A percentile compares a stretch with the other conserved stretches of the same genome.
Evolutionary conservation across 2,329 filamentous ascomycete genomes (phyloP).

Genomic region (Aspergillus glaucus): DNA sequence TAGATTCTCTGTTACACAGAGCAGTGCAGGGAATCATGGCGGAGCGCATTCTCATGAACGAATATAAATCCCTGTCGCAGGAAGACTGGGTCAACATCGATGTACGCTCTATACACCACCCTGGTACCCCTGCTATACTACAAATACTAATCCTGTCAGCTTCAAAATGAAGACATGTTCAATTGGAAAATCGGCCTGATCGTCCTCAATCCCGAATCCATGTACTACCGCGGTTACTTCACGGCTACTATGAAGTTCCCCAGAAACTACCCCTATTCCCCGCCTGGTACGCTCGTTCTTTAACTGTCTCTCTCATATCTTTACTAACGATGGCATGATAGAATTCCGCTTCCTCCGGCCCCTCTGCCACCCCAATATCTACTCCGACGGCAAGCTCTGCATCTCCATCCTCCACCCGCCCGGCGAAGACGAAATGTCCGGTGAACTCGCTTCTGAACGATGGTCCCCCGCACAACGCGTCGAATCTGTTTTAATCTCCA

Average conservation of each 20-base stretch:
- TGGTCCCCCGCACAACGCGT: slow-evolving; percentile 94
- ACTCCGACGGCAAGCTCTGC: slow-evolving; percentile 81
- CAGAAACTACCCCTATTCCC: slow-evolving; percentile 80
- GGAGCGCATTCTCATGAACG: slow-evolving; percentile 81
- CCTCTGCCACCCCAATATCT: slow-evolving; percentile 91
- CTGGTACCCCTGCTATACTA: not conserved
- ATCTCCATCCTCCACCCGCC: slow-evolving; percentile 94
- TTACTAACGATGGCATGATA: slow-evolving; percentile 13
- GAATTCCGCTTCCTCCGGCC: slow-evolving; percentile 77
- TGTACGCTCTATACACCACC: slow-evolving; percentile 43
- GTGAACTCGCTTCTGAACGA: slow-evolving; percentile 80
- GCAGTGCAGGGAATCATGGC: slow-evolving; percentile 41
- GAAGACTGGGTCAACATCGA: slow-evolving; percentile 94
- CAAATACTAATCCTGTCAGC: slow-evolving; percentile 37
- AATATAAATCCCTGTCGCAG: slow-evolving; percentile 73
- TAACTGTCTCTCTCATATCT: not conserved
- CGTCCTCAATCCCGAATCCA: slow-evolving; percentile 84
- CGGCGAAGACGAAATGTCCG: slow-evolving; percentile 87
- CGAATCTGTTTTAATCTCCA: slow-evolving; percentile 88
- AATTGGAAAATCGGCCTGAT: slow-evolving; percentile 84
- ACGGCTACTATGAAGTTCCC: slow-evolving; percentile 84
- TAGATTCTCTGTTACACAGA: not conserved
- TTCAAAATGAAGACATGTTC: slow-evolving; percentile 76
- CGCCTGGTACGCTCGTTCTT: slow-evolving; percentile 51
- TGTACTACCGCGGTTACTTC: slow-evolving; percentile 90